Base-by-base conservation (phyloP, 805 yeast genomes). In the Saturnispora hagleri region DNA sequence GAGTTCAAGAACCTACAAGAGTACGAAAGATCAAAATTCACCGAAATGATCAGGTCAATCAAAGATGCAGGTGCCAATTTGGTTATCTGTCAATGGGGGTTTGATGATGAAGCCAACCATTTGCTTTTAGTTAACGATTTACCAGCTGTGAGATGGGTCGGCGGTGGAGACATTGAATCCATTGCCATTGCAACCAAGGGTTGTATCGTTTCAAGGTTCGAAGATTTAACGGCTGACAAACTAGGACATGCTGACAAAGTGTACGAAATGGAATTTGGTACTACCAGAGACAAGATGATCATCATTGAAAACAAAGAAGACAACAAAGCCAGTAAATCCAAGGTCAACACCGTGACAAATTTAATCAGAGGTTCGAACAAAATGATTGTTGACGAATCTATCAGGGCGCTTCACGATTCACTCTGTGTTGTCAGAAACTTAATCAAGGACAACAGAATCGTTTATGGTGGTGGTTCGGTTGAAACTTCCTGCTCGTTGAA, bases 401-500 rank as follows among this genome's bases (percentile, higher is more conserved):
- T 87, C 58, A 84, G 99, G 68, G 97, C 99, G 1, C 75, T 93
- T 53, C 98, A 93, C 63, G 99, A 93, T 67, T 87, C 99, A 8
- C 73, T 93, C 53, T 91, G 99, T 73, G 99, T 95, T 44, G 99
- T 93, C 28, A 86, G 99, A 73, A 95, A 93, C 71, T 79, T 93
- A 66, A 84, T 95, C 48, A 81, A 84, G 62, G 98, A 95, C 68
- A 84, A 82, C 66, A 80, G 97, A 68, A 88, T 93, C 45, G 97
- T 95, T n/a, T 93, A 93, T 64, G 99, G 99, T 57, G 99, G 99
- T 61, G 99, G 99, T 59, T 96, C 99, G 22, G 95, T 98, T 36
- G 99, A 93, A 72, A 82, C 93, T 50, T 78, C 96, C 2, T 86
- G 96, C 74, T 89, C 98, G 13, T 72, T 93, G 60, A 95, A 93